Evolutionary conservation across 495 filamentous ascomycete genomes (phyloP).

Genomic region (Letharia columbiana): DNA sequence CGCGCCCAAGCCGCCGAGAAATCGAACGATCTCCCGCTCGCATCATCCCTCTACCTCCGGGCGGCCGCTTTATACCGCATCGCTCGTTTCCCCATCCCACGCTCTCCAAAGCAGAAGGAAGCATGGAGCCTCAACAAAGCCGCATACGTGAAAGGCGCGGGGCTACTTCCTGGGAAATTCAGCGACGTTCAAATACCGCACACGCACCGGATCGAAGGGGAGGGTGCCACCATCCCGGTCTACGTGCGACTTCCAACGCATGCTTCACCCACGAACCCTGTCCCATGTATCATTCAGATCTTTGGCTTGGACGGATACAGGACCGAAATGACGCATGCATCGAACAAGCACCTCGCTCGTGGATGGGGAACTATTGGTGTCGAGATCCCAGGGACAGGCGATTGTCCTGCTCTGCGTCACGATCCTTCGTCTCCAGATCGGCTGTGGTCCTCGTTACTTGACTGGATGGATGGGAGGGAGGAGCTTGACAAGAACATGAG

Average conservation of each 20-base stretch:
- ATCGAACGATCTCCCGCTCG: slow-evolving; percentile 36
- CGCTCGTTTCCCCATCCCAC: slow-evolving; percentile 61
- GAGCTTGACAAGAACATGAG: slow-evolving; percentile 54
- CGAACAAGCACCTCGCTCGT: slow-evolving; percentile 54
- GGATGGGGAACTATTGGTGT: slow-evolving; percentile 54
- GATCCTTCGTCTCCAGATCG: slow-evolving; percentile 46
- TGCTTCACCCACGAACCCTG: slow-evolving; percentile 34
- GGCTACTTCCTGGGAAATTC: slow-evolving; percentile 46
- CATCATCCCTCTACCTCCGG: slow-evolving; percentile 57
- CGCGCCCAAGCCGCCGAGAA: slow-evolving; percentile 15
- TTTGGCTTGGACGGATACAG: slow-evolving; percentile 74
- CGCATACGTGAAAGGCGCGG: slow-evolving; percentile 51
- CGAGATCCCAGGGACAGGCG: slow-evolving; percentile 75
- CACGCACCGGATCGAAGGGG: slow-evolving; percentile 33
- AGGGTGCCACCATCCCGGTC: slow-evolving; percentile 53
- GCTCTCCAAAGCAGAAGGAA: slow-evolving; percentile 37
- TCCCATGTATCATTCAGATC: slow-evolving; percentile 58
- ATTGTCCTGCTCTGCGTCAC: slow-evolving; percentile 56
- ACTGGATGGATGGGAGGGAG: slow-evolving; percentile 51
- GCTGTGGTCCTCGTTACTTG: slow-evolving; percentile 49
- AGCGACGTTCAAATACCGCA: slow-evolving; percentile 56
- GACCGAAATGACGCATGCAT: slow-evolving; percentile 64
- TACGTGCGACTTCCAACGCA: slow-evolving; percentile 52
- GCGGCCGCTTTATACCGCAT: slow-evolving; percentile 67
- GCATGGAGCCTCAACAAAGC: slow-evolving; percentile 63